These are phyloP conservation scores for Sporobolus alterniflorus DNA, from an alignment of 202 grass and related monocot species.

Conservation along the genomic window DNA sequence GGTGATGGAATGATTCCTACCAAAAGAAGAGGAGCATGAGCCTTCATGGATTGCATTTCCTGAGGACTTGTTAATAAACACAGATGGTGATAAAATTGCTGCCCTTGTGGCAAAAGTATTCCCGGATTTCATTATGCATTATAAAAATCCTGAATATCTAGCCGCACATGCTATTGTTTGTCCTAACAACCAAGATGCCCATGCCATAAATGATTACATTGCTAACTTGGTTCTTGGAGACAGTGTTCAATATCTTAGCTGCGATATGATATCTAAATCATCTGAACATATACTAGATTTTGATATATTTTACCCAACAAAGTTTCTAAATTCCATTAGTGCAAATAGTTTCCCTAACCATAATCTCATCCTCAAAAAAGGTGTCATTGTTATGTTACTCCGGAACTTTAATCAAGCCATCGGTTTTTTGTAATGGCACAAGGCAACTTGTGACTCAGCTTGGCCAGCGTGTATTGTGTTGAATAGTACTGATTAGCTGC, in stretches of 20 bases:
- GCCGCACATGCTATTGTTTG: too few relatives aligned
- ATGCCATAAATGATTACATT: too few relatives aligned
- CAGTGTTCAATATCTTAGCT: not conserved
- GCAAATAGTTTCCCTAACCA: not conserved
- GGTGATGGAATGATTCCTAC: too few relatives aligned
- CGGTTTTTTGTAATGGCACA: not conserved
- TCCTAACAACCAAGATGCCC: too few relatives aligned
- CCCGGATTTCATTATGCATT: too few relatives aligned
- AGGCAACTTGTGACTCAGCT: fast-evolving
- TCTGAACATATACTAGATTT: not conserved
- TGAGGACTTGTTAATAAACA: too few relatives aligned
- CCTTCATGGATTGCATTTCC: too few relatives aligned
- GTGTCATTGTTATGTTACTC: fast-evolving
- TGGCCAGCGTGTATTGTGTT: fast-evolving
- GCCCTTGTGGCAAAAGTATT: too few relatives aligned
- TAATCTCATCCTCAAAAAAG: fast-evolving
- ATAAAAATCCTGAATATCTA: too few relatives aligned
- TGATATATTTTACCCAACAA: fast-evolving
- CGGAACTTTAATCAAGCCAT: not conserved
- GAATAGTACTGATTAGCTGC: not conserved
- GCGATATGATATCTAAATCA: not conserved
- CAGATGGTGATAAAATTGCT: too few relatives aligned
- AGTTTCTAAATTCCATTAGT: not conserved
- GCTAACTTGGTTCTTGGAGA: too few relatives aligned
- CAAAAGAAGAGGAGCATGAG: too few relatives aligned